phyloP scores from a whole-genome alignment of 2,329 filamentous ascomycete genomes.

The Colletotrichum sp. region DNA sequence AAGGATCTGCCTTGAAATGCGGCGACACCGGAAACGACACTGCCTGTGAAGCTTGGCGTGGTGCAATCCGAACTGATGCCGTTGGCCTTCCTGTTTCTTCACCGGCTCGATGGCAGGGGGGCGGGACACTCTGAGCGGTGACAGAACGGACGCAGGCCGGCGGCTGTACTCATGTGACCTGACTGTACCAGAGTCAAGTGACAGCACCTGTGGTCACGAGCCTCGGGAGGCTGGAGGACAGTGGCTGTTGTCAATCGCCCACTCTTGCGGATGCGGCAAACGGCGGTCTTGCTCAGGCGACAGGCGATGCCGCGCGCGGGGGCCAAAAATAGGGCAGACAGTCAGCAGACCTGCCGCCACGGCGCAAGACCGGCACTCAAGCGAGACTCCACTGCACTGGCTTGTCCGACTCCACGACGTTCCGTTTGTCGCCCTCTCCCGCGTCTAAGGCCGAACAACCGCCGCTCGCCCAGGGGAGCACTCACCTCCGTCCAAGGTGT shows the following conservation, averaged over 20 bases:
- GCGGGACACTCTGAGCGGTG: not conserved
- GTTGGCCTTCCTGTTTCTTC: not conserved
- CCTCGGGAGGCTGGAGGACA: not conserved
- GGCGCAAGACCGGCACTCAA: not conserved
- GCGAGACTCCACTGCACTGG: not conserved
- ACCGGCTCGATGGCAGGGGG: not conserved
- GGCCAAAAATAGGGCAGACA: conserved; percentile 1
- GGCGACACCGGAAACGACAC: conserved; percentile 6
- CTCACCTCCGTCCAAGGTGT: not conserved
- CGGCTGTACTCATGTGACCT: not conserved
- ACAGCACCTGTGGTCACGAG: conserved; percentile 4
- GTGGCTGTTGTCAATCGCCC: conserved; percentile 1
- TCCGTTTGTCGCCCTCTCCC: conserved; percentile 3
- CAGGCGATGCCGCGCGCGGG: not conserved
- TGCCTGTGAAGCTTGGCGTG: not conserved
- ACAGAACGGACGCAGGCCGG: not conserved
- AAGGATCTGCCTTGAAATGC: conserved; percentile 5
- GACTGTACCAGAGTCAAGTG: conserved; percentile 5
- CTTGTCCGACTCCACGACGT: not conserved
- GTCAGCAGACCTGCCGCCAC: conserved; percentile 15
- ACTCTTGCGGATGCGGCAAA: conserved; percentile 4
- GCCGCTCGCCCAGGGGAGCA: not conserved
- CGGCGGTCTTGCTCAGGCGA: not conserved
- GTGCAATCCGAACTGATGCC: not conserved
- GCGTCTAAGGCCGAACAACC: conserved; percentile 11